A percentile compares a stretch with the other conserved stretches of the same genome.
phyloP scores from a whole-genome alignment of 768 basidiomycete genomes.

The Dendrothele bispora region DNA sequence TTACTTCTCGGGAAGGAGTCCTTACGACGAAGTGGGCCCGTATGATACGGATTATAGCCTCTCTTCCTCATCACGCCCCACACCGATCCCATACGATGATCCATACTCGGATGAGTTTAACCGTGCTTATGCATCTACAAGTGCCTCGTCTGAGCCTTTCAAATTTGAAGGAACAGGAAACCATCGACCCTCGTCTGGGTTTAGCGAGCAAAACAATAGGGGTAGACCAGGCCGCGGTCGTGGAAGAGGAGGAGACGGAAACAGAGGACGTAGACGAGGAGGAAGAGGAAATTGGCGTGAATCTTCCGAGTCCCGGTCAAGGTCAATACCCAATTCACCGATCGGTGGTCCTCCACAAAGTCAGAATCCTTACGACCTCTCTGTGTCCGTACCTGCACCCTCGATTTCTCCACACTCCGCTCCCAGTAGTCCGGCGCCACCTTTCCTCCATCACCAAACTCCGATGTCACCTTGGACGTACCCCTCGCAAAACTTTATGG shows the following conservation, averaged over 20 bases:
- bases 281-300: not conserved
- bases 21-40: constrained; percentile 65
- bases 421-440: too few relatives aligned
- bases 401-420: too few relatives aligned
- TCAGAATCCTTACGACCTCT: too few relatives aligned
- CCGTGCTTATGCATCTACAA: constrained; percentile 18
- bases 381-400: too few relatives aligned
- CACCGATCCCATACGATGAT: constrained; percentile 73
- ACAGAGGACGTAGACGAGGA: constrained; percentile 1
- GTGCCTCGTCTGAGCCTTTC: too few relatives aligned
- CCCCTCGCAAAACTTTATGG: not conserved
- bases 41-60: constrained; percentile 66
- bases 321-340: too few relatives aligned
- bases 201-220: constrained; percentile 24
- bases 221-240: constrained; percentile 29
- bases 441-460: constrained; percentile 3
- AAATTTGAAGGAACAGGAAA: constrained; percentile 18
- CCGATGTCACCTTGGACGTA: constrained; percentile 4
- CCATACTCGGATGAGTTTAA: constrained; percentile 61
- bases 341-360: too few relatives aligned
- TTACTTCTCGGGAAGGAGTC: constrained; percentile 48
- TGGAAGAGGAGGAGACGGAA: constrained; percentile 19
- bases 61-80: constrained; percentile 59
- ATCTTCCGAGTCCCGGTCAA: too few relatives aligned
- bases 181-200: constrained; percentile 24